Evolutionary conservation across 106 monocot species (phyloP).

Genomic region (Xerophyta viscosa): DNA sequence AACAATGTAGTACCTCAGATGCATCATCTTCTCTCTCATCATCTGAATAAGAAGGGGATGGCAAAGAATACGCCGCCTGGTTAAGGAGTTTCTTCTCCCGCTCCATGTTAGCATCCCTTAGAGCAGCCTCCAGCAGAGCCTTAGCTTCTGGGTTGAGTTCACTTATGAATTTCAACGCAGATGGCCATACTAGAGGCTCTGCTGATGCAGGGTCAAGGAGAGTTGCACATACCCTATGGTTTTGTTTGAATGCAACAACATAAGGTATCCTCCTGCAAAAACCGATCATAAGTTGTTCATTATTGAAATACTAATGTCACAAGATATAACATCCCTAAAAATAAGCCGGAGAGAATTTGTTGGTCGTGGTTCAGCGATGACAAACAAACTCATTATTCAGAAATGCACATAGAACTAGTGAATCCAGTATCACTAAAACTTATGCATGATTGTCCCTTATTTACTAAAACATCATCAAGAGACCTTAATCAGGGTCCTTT

Average conservation of each 20-base stretch:
- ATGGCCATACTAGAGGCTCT: slow-evolving; percentile 16
- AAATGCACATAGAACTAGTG: no score
- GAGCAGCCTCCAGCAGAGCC: slow-evolving; percentile 7
- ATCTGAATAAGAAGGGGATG: slow-evolving; percentile 11
- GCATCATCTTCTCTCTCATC: not conserved
- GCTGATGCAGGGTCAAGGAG: slow-evolving; percentile 15
- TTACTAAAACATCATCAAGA: no score
- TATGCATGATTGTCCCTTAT: no score
- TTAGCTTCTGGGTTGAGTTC: slow-evolving; percentile 16
- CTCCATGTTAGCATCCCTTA: slow-evolving; percentile 14
- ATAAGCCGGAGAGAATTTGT: no score
- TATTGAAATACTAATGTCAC: no score
- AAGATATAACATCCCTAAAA: no score
- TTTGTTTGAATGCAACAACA: slow-evolving; percentile 9
- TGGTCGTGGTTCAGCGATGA: no score
- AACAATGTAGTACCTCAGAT: slow-evolving; percentile 11
- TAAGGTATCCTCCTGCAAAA: slow-evolving; percentile 13
- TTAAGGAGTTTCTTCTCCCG: slow-evolving; percentile 14
- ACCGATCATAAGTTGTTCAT: not conserved
- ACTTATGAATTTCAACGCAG: slow-evolving; percentile 11
- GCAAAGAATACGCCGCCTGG: not conserved
- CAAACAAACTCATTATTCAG: no score
- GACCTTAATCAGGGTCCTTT: no score
- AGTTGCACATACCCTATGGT: slow-evolving; percentile 13
- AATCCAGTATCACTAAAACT: no score